Base-by-base conservation (phyloP, 805 yeast genomes). In the Saturnispora kantuleensis region DNA sequence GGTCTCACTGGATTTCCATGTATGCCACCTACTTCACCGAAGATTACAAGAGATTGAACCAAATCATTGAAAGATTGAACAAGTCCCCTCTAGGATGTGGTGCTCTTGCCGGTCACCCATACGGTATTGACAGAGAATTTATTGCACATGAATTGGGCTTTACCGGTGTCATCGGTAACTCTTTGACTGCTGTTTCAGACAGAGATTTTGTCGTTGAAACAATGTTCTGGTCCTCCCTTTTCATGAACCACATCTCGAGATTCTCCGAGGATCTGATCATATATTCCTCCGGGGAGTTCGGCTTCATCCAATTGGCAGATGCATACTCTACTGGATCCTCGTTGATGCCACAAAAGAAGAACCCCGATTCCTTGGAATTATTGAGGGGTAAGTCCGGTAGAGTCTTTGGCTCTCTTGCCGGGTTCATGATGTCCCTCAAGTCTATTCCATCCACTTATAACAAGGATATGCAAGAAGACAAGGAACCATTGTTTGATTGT, bases 261-360 rank as follows among this genome's bases (percentile, higher is more conserved):
- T 81, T 93, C 60, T 78, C 93, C 36, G 99, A 93, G 66, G 99
- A 93, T 67, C 72, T 93, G 60, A 88, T 93, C 55, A 82, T 93
- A 54, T 93, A 93, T 67, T 93, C 97, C 6, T 86, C 96, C 21
- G 97, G 96, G 29, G 99, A 93, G 69, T 93, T 93, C 70, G 96
- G 96, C 4, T 93, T 94, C 62, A 73, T 93, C 50, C 79, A 85
- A 63, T 76, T 89, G 42, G 94, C 96, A 10, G 99, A 93, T 62
- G 97, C 98, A 21, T 93, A 93, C 67, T 93, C 98, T 1, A 93
- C 99, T 8, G 99, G 99, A 11, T 87, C 97, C 6, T 87, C 96
- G 26, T 74, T 93, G 60, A 93, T 93, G 99, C 99, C 99, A 18
- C 98, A 93, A 67, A 93, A 93, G 79, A 93, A 93, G 67, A 93